Conservation (phyloP, 148 eudicot species). For the Hydrangea macrophylla region DNA sequence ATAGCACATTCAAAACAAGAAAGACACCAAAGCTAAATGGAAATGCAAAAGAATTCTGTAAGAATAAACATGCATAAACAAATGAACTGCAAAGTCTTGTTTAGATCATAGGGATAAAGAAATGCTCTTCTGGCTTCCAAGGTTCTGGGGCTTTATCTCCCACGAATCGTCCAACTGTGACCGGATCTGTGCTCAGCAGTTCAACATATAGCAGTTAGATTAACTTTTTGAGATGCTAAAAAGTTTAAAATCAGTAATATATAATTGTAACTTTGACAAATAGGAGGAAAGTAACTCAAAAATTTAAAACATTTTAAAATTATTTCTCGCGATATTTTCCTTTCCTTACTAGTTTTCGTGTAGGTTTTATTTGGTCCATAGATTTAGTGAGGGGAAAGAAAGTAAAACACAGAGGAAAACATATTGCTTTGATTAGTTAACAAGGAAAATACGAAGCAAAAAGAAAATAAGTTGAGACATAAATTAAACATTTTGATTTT, state of each 20-base stretch:
- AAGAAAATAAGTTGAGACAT: no score
- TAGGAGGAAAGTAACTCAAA: neutral
- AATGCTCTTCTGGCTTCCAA: constrained; percentile 51
- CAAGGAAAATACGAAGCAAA: no score
- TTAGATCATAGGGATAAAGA: constrained; percentile 38
- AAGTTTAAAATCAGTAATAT: neutral
- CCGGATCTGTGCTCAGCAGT: constrained; percentile 55
- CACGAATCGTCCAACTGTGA: constrained; percentile 91
- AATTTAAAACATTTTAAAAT: no score
- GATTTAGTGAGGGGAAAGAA: no score
- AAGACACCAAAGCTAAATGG: neutral
- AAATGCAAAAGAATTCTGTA: neutral
- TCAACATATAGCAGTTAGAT: neutral
- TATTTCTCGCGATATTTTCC: no score
- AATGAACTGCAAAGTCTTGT: neutral
- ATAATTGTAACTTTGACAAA: neutral
- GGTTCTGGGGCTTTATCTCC: constrained; percentile 62
- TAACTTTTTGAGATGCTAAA: neutral
- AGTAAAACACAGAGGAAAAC: no score
- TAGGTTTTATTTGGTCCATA: no score
- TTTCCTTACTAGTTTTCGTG: no score
- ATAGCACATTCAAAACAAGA: no score
- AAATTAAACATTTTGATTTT: no score
- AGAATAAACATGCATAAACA: neutral
- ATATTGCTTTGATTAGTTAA: no score